phyloP scores from a whole-genome alignment of 352 stramenopile genomes.

The Pythium oligandrum region DNA sequence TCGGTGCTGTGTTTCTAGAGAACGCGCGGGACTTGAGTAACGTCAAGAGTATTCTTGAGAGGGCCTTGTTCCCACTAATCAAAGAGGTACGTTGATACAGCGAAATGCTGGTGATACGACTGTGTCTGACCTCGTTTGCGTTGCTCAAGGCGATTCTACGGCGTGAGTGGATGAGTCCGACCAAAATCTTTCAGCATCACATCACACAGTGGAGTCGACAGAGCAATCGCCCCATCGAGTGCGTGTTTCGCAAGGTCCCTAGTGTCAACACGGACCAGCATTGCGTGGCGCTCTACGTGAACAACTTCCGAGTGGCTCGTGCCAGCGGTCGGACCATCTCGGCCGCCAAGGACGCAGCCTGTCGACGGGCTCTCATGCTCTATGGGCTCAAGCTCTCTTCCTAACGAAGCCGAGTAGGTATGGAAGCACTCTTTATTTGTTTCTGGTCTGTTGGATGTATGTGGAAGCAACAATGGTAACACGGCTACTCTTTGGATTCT shows the following conservation, averaged over 20 bases:
- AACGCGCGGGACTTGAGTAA: slow-evolving; percentile 47
- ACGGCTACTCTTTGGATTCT: slow-evolving; percentile 17
- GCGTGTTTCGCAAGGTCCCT: slow-evolving; percentile 46
- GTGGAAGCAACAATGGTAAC: background rate
- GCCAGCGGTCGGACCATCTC: slow-evolving; percentile 59
- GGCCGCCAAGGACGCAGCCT: slow-evolving; percentile 68
- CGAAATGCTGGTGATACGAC: background rate
- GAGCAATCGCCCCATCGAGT: slow-evolving; percentile 26
- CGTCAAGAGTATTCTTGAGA: slow-evolving; percentile 61
- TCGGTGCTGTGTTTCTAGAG: slow-evolving; percentile 76
- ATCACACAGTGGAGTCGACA: slow-evolving; percentile 45
- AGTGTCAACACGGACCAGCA: slow-evolving; percentile 27
- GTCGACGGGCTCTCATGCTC: slow-evolving; percentile 50
- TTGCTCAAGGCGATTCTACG: slow-evolving; percentile 43
- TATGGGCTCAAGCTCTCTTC: slow-evolving; percentile 58
- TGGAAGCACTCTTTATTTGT: slow-evolving; percentile 7
- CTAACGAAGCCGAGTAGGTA: background rate
- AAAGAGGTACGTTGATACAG: slow-evolving; percentile 33
- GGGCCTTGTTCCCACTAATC: slow-evolving; percentile 57
- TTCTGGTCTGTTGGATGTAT: background rate
- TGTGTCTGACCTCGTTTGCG: background rate
- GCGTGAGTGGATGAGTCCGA: slow-evolving; percentile 81
- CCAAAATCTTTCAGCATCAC: slow-evolving; percentile 65
- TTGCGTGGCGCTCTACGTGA: slow-evolving; percentile 63
- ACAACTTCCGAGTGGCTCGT: slow-evolving; percentile 53